Percentiles rank a stretch among this genome's conserved stretches.
Evolutionary conservation across 73 alveolate genomes (phyloP).

Genomic region (Paramecium pentaurelia): DNA sequence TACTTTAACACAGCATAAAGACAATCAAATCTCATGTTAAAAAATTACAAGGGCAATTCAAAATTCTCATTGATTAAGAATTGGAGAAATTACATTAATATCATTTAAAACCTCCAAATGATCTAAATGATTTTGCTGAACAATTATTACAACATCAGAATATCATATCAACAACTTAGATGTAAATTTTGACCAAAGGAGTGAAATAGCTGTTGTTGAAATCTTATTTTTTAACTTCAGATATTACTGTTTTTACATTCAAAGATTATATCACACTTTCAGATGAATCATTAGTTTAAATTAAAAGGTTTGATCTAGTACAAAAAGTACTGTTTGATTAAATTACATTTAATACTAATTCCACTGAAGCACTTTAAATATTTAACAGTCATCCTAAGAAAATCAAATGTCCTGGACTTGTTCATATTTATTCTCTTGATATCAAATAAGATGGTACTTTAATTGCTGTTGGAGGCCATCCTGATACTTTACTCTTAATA

Average conservation of each 20-base stretch:
- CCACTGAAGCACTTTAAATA: neutral
- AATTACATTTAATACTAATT: neutral
- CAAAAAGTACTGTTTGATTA: neutral
- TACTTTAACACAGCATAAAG: neutral
- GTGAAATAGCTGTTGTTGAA: neutral
- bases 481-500: neutral
- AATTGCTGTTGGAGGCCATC: neutral
- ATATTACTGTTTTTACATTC: neutral
- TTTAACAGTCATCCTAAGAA: neutral
- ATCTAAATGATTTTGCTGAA: neutral
- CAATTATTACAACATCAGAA: neutral
- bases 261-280: neutral
- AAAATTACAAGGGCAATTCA: neutral
- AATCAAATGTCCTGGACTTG: neutral
- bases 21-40: neutral
- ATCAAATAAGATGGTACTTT: neutral
- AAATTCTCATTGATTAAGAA: neutral
- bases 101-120: neutral
- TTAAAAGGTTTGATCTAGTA: neutral
- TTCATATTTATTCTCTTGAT: neutral
- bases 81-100: neutral
- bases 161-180: neutral
- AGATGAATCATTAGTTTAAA: neutral
- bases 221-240: neutral
- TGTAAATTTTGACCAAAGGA: neutral